Base-by-base conservation (phyloP, 2,329 filamentous ascomycete species). In the Monilinia polystroma region DNA sequence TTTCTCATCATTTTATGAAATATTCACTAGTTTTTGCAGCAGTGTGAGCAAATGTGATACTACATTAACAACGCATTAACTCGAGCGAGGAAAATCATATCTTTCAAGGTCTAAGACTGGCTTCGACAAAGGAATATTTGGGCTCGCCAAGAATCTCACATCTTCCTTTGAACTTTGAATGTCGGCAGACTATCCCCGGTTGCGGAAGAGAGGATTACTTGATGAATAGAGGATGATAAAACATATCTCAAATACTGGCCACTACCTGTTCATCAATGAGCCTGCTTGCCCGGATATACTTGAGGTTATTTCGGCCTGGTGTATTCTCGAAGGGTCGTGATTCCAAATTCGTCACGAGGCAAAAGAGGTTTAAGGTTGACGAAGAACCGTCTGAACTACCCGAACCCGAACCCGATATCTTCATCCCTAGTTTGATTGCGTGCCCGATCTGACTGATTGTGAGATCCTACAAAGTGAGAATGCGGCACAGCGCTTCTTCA, bases 81-180 rank as follows among this genome's bases (percentile, higher is more conserved):
- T 47, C 41, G 32, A 41, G 54, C 38, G 54, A 56, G 20, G 11
- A 56, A 23, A 6, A 23, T 18, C 35, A 6, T 26, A 56, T 41
- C 54, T 56, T 56, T 56, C 54, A 41, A 56, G 10, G 54, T 23
- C 54, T n/a, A n/a, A 41, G 20, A 41, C n/a, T 23, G 38, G 32
- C 32, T 38, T 56, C 54, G 54, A 56, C 54, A 41, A 56, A 29
- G 54, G 5, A 56, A 41, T 56, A 5, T 56, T n/a, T 23, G 6
- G 35, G 41, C 12, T 38, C 38, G 32, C 54, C 54, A 38, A 56
- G 54, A 56, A 56, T 56, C 54, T 56, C 32, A 56, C 54, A 41
- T 18, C 54, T 56, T 57, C 54, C 35, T 43, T 57, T 26, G n/a
- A 43, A 18, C 38, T 8, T 57, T 11, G 35, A 26, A 43, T 57